Percentiles rank a stretch among this genome's conserved stretches.
Evolutionary conservation across 2,329 filamentous ascomycete genomes (phyloP).

Genomic region (Iodosphaeria phyllophila): DNA sequence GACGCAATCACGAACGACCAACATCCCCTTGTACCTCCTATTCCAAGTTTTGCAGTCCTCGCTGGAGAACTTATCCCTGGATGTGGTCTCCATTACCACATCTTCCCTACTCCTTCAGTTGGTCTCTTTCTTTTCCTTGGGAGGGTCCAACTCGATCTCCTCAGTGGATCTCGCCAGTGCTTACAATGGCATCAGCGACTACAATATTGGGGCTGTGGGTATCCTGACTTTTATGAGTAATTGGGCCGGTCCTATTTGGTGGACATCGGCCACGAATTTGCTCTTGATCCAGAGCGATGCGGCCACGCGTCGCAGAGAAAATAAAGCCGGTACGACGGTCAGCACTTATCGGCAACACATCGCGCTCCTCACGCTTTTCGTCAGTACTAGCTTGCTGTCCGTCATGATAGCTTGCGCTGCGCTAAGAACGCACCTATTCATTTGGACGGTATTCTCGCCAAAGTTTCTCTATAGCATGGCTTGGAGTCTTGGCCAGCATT

Average conservation of each 20-base stretch:
- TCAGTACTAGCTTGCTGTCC: conserved; percentile 41
- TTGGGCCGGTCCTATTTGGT: conserved; percentile 84
- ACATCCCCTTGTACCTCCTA: conserved; percentile 69
- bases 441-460: conserved; percentile 97
- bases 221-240: conserved; percentile 73
- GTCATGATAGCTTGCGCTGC: conserved; percentile 81
- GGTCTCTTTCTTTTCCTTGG: conserved; percentile 73
- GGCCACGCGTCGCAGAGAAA: conserved; percentile 4
- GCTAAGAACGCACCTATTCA: conserved; percentile 78
- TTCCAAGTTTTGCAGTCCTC: conserved; percentile 41
- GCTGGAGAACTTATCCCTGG: conserved; percentile 26
- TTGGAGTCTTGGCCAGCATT: conserved; percentile 72
- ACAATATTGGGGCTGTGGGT: conserved; percentile 67
- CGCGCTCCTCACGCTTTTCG: conserved; percentile 50
- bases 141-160: conserved; percentile 85
- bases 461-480: conserved; percentile 88
- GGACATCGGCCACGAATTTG: conserved; percentile 48
- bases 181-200: conserved; percentile 77
- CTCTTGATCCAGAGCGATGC: conserved; percentile 27
- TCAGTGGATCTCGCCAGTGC: conserved; percentile 88
- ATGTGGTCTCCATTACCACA: conserved; percentile 40
- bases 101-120: conserved; percentile 63
- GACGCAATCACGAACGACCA: conserved; percentile 71
- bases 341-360: conserved; percentile 31
- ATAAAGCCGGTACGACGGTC: conserved; percentile 2